Evolutionary conservation across 2,329 filamentous ascomycete species (phyloP).

Genomic region (Arthrobotrys pseudoclavata): DNA sequence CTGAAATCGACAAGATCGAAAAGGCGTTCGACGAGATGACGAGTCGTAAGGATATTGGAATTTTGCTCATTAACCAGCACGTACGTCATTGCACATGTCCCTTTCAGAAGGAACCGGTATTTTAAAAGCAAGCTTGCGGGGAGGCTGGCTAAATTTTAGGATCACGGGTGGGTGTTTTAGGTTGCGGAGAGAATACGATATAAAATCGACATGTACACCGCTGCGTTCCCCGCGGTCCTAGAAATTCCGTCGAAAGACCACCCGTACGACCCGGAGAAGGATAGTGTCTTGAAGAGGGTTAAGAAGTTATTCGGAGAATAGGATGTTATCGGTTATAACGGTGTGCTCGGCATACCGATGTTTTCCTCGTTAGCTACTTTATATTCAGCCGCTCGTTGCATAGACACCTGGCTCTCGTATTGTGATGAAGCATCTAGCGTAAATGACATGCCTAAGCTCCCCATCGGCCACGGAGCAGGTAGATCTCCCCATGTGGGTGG

Average conservation of each 20-base stretch:
- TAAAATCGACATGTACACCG: constrained; percentile 89
- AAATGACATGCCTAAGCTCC: neutral
- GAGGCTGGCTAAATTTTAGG: constrained; percentile 24
- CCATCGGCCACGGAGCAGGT: neutral
- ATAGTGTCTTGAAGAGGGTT: constrained; percentile 93
- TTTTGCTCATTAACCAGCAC: constrained; percentile 97
- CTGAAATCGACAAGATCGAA: constrained; percentile 88
- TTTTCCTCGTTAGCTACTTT: neutral
- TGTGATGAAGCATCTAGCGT: neutral
- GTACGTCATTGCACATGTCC: constrained; percentile 70
- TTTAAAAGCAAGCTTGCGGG: neutral
- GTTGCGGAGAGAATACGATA: constrained; percentile 94
- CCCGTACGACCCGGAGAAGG: constrained; percentile 98
- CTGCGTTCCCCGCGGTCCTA: constrained; percentile 93
- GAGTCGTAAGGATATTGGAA: constrained; percentile 94
- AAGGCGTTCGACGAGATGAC: constrained; percentile 88
- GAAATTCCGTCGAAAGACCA: constrained; percentile 99
- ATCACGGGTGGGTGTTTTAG: constrained; percentile 69
- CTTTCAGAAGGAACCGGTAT: neutral
- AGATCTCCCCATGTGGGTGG: neutral
- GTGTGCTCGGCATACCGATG: neutral
- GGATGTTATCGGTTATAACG: neutral
- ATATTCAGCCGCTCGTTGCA: neutral
- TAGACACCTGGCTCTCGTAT: constrained; percentile 1
- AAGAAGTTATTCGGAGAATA: constrained; percentile 72